Evolutionary conservation across 2,329 filamentous ascomycete genomes (phyloP).

Genomic region (Colletotrichum shisoi): DNA sequence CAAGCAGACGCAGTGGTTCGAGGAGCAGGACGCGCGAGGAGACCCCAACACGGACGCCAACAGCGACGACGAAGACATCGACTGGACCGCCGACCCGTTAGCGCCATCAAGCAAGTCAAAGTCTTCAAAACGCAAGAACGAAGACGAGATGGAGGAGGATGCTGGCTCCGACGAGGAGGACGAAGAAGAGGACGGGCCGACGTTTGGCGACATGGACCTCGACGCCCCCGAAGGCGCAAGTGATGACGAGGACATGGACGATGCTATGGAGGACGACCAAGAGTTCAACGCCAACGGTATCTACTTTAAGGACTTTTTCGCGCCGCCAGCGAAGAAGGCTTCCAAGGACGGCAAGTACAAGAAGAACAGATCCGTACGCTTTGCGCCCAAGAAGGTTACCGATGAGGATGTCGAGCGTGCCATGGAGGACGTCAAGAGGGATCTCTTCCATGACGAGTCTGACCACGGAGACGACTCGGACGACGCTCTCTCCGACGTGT

Average conservation of each 20-base stretch:
- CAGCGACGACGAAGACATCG: constrained; percentile 78
- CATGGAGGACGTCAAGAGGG: constrained; percentile 85
- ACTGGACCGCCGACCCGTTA: constrained; percentile 85
- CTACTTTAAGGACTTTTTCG: constrained; percentile 93
- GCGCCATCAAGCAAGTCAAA: constrained; percentile 45
- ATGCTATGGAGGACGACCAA: constrained; percentile 63
- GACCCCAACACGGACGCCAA: constrained; percentile 76
- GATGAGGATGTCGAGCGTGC: constrained; percentile 79
- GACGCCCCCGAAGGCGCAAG: constrained; percentile 74
- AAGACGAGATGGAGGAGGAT: constrained; percentile 44
- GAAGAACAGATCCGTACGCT: constrained; percentile 52
- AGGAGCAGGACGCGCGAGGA: constrained; percentile 81
- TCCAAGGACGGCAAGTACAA: constrained; percentile 52
- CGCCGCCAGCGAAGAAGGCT: constrained; percentile 78
- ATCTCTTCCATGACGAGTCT: constrained; percentile 83
- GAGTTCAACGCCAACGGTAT: constrained; percentile 82
- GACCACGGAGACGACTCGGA: constrained; percentile 69
- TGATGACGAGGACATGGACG: constrained; percentile 67
- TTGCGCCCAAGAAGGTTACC: constrained; percentile 56
- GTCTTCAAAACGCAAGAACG: constrained; percentile 44
- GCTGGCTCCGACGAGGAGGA: constrained; percentile 53
- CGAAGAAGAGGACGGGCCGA: constrained; percentile 78
- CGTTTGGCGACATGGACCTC: constrained; percentile 80
- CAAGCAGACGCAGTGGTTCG: constrained; percentile 86
- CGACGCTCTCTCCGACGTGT: constrained; percentile 70